Evolutionary conservation across 2,329 filamentous ascomycete species (phyloP).

Genomic region (Neofusicoccum kwambonambiense): DNA sequence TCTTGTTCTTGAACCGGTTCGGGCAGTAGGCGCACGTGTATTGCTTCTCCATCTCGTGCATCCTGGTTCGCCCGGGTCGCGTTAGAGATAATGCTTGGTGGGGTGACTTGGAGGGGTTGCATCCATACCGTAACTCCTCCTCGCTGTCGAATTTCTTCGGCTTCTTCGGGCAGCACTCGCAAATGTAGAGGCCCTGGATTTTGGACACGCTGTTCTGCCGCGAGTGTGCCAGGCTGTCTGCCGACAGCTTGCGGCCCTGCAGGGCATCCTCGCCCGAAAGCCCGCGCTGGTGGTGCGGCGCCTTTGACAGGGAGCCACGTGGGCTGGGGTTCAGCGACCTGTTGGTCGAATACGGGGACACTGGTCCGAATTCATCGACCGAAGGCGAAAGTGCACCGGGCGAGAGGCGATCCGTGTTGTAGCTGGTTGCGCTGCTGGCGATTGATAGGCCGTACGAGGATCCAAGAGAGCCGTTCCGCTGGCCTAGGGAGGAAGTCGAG

Average conservation of each 20-base stretch:
- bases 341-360: slow-evolving; percentile 55
- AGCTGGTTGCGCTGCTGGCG: slow-evolving; percentile 65
- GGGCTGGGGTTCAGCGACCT: slow-evolving; percentile 44
- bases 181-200: slow-evolving; percentile 65
- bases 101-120: neutral
- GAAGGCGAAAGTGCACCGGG: slow-evolving; percentile 60
- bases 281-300: slow-evolving; percentile 39
- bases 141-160: slow-evolving; percentile 89
- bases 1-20: slow-evolving; percentile 98
- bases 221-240: slow-evolving; percentile 43
- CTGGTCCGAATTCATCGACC: slow-evolving; percentile 55
- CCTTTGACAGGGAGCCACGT: slow-evolving; percentile 38
- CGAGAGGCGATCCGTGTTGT: slow-evolving; percentile 60
- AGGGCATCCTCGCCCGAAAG: slow-evolving; percentile 35
- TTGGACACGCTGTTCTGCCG: slow-evolving; percentile 53
- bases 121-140: slow-evolving; percentile 75
- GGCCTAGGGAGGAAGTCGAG: slow-evolving; percentile 60
- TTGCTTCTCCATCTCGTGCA: slow-evolving; percentile 92
- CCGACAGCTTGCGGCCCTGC: slow-evolving; percentile 49
- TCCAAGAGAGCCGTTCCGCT: slow-evolving; percentile 61
- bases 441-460: slow-evolving; percentile 61
- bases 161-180: slow-evolving; percentile 95
- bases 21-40: slow-evolving; percentile 91
- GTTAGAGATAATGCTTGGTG: slow-evolving; percentile 18
- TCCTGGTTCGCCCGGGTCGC: slow-evolving; percentile 49